A percentile compares a stretch with the other conserved stretches of the same genome.
These are phyloP conservation scores for Botrytis aclada DNA, from an alignment of 2,329 filamentous ascomycete species.

Conservation along the genomic window DNA sequence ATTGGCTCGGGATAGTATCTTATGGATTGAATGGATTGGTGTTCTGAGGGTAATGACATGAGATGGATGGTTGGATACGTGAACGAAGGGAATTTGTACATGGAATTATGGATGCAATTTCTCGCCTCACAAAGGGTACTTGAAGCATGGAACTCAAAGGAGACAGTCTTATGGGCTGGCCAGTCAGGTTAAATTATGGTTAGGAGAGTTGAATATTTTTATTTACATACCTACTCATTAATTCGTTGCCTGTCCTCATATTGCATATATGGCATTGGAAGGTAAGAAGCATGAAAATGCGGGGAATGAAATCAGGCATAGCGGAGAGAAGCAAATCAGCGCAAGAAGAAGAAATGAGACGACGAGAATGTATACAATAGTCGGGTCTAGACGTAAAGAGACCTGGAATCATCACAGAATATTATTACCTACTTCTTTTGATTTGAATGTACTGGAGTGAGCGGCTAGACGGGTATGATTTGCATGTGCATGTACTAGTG, in stretches of 20 bases:
- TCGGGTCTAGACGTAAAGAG: background rate
- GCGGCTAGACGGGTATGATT: background rate
- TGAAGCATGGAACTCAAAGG: background rate
- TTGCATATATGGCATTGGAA: background rate
- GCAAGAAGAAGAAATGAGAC: background rate
- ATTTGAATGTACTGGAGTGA: background rate
- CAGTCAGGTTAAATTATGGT: background rate
- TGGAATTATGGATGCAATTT: background rate
- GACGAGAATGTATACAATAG: background rate
- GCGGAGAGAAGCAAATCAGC: background rate
- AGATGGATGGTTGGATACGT: background rate
- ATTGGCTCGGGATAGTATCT: background rate
- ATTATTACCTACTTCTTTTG: background rate
- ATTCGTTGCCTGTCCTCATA: background rate
- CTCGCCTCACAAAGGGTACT: background rate
- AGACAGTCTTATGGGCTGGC: background rate
- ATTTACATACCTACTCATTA: background rate
- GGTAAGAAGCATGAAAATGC: background rate
- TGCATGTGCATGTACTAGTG: background rate
- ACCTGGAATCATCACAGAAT: background rate
- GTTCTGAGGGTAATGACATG: background rate
- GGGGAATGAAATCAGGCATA: background rate
- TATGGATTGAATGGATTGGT: background rate
- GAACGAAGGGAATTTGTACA: background rate
- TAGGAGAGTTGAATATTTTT: background rate